Evolutionary conservation across 768 basidiomycete genomes (phyloP).

Genomic region (Dioszegia crocea): DNA sequence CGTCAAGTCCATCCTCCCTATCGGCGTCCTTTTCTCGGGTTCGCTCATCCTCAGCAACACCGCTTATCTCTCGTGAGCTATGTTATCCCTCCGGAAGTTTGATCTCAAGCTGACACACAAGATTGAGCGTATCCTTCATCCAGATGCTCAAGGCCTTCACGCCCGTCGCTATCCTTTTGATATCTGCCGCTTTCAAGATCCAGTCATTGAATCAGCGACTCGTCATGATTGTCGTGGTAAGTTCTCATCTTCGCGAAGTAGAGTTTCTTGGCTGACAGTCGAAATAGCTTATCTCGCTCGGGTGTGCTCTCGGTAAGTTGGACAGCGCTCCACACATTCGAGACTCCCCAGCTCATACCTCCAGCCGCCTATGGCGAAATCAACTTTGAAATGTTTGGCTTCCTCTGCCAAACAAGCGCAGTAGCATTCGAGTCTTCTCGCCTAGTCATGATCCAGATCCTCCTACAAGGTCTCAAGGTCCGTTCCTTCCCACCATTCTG

Average conservation of each 20-base stretch:
- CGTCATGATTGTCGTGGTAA: conserved; percentile 32
- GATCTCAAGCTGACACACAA: conserved; percentile 43
- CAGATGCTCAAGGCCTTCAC: conserved; percentile 74
- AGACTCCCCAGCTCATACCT: neutral
- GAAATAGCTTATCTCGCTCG: conserved; percentile 70
- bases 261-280: neutral
- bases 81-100: neutral
- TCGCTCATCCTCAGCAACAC: conserved; percentile 87
- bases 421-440: conserved; percentile 60
- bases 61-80: conserved; percentile 59
- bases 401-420: conserved; percentile 79
- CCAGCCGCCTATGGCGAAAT: conserved; percentile 84
- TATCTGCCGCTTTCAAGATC: conserved; percentile 38
- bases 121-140: conserved; percentile 57
- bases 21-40: conserved; percentile 87
- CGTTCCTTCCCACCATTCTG: neutral
- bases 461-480: conserved; percentile 80
- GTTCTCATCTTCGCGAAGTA: neutral
- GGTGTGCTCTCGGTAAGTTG: conserved; percentile 53
- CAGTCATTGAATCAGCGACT: conserved; percentile 32
- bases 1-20: conserved; percentile 80
- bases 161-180: conserved; percentile 45
- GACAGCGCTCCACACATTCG: neutral
- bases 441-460: conserved; percentile 91
- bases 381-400: conserved; percentile 77